Percentiles rank a stretch among this genome's conserved stretches.
Conservation (phyloP, 495 filamentous ascomycete species). For the Xylaria venustula region DNA sequence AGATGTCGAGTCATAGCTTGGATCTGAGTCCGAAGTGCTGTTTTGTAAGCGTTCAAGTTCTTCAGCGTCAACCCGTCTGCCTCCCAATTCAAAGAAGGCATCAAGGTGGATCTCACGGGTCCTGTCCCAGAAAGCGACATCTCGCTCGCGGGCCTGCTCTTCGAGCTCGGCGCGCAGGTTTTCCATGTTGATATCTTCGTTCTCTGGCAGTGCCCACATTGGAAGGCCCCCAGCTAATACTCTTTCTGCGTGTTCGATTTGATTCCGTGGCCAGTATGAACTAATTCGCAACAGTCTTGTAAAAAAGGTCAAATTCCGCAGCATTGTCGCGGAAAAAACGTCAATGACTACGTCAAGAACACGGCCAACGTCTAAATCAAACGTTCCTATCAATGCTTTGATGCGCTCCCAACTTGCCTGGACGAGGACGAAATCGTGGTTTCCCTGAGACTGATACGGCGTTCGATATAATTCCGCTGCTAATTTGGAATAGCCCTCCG, state of each 20-base stretch:
- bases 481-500: slow-evolving; percentile 89
- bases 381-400: slow-evolving; percentile 88
- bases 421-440: slow-evolving; percentile 32
- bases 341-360: slow-evolving; percentile 91
- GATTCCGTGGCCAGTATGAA: slow-evolving; percentile 91
- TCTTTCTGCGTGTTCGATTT: slow-evolving; percentile 30
- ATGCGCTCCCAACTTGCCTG: slow-evolving; percentile 58
- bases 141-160: slow-evolving; percentile 58
- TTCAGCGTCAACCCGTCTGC: slow-evolving; percentile 51
- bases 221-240: slow-evolving; percentile 60
- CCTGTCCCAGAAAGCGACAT: slow-evolving; percentile 76
- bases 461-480: slow-evolving; percentile 86
- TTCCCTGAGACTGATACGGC: slow-evolving; percentile 47
- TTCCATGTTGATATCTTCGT: slow-evolving; percentile 59
- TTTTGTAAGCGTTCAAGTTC: slow-evolving; percentile 48
- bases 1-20: slow-evolving; percentile 40
- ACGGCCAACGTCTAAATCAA: slow-evolving; percentile 90
- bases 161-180: slow-evolving; percentile 36
- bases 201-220: slow-evolving; percentile 75
- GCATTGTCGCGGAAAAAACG: slow-evolving; percentile 79
- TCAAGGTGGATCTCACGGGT: slow-evolving; percentile 72
- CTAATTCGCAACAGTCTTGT: slow-evolving; percentile 85
- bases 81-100: slow-evolving; percentile 86
- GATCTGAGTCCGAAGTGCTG: slow-evolving; percentile 33
- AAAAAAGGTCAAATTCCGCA: slow-evolving; percentile 87